Conservation (phyloP, 331 rosid genomes). For the Malus hybrid region DNA sequence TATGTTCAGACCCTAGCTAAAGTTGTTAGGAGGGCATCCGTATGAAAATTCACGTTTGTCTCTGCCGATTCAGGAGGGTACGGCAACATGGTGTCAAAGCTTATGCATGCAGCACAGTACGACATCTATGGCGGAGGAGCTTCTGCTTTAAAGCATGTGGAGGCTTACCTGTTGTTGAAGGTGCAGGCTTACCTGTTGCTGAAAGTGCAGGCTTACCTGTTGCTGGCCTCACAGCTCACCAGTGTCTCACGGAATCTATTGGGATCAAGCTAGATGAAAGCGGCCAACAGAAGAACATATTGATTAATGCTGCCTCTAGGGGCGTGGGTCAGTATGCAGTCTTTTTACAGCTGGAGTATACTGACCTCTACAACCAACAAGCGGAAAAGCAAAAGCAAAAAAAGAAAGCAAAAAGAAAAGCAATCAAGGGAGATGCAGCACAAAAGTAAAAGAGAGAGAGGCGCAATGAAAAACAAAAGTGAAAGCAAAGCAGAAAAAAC, state of each 20-base stretch:
- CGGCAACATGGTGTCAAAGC: conserved; percentile 6
- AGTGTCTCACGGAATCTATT: conserved; percentile 26
- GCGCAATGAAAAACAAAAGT: too few relatives aligned
- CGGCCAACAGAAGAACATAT: conserved; percentile 25
- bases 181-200: conserved; percentile 8
- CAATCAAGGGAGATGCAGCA: too few relatives aligned
- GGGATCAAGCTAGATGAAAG: conserved; percentile 28
- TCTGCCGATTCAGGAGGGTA: neutral
- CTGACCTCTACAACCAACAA: too few relatives aligned
- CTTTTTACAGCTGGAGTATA: neutral
- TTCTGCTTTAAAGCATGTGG: conserved; percentile 12
- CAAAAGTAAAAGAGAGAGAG: too few relatives aligned
- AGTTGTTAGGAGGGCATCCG: too few relatives aligned
- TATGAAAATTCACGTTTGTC: neutral
- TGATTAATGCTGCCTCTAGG: conserved; percentile 48
- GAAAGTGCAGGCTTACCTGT: conserved; percentile 37
- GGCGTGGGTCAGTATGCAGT: conserved; percentile 55
- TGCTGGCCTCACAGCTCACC: conserved; percentile 50
- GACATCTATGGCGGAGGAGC: conserved; percentile 34
- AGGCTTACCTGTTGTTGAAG: too few relatives aligned
- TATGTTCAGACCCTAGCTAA: too few relatives aligned
- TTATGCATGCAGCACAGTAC: conserved; percentile 31
- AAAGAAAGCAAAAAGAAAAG: too few relatives aligned
- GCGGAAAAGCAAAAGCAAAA: too few relatives aligned
- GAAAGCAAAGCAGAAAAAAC: too few relatives aligned